Percentiles rank a stretch among this genome's conserved stretches.
Evolutionary conservation across 768 basidiomycete species (phyloP).

Genomic region (Agrocybe praecox): DNA sequence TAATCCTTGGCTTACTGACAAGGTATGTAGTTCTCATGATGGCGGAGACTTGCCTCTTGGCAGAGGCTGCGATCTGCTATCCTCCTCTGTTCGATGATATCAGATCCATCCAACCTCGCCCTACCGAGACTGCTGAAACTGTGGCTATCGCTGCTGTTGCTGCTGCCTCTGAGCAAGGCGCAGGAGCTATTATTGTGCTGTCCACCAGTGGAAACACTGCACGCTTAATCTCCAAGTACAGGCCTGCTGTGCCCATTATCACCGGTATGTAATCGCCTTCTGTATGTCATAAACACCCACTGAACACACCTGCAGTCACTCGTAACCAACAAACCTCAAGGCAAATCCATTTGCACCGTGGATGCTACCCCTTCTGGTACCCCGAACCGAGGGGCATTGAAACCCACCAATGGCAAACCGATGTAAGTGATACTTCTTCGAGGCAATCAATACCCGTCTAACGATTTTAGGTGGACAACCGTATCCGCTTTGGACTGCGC

Average conservation of each 20-base stretch:
- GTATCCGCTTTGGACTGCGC: constrained; percentile 86
- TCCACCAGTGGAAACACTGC: constrained; percentile 98
- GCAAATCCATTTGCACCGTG: constrained; percentile 96
- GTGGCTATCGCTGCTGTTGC: constrained; percentile 96
- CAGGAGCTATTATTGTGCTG: constrained; percentile 92
- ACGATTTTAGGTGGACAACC: constrained; percentile 74
- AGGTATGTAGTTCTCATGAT: constrained; percentile 89
- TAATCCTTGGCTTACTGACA: background rate
- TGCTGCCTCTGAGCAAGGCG: constrained; percentile 92
- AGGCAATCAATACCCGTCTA: background rate
- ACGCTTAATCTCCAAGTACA: constrained; percentile 94
- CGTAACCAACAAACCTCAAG: constrained; percentile 95
- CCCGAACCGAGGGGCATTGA: constrained; percentile 89
- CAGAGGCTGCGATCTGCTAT: constrained; percentile 95
- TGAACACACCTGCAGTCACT: constrained; percentile 62
- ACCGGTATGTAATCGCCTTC: constrained; percentile 59
- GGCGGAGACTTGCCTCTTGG: constrained; percentile 98
- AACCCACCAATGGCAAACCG: constrained; percentile 94
- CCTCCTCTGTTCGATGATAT: constrained; percentile 93
- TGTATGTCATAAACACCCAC: background rate
- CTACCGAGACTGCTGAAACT: constrained; percentile 94
- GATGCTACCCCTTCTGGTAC: constrained; percentile 98
- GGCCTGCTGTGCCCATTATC: constrained; percentile 92
- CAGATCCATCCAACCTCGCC: constrained; percentile 74
- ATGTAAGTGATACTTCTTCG: constrained; percentile 56